Base-by-base conservation (phyloP, 2,329 filamentous ascomycete species). In the Aspergillus novoparasiticus region DNA sequence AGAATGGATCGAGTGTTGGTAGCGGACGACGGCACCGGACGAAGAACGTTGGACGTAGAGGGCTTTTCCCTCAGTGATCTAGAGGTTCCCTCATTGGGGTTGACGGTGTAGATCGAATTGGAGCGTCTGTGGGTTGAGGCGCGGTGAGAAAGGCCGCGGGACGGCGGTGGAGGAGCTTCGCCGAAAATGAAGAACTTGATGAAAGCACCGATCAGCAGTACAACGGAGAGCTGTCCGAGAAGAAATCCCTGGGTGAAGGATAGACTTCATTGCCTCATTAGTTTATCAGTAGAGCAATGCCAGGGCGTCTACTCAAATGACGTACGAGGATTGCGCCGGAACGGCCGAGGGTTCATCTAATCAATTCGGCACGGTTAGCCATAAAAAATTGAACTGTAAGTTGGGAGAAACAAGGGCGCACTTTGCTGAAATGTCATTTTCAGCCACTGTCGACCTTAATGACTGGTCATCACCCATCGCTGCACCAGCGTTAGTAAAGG, bases 101-200 rank as follows among this genome's bases (percentile, higher is more conserved):
- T 71, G 43, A 69, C 67, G 62, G 71, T 78, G 70, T 79, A 81
- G 64, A 87, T 88, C 50, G 92, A 85, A 51, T 91, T 85, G 19
- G 90, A 91, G 64, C 90, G 87, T 76, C 89, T 89, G 79, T 97
- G 92, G 30, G 92, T 87, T 69, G 93, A 89, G 12, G 90, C 89
- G 62, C 91, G 92, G 68, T 91, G 88, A 50, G 90, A 82, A 9
- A 92, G 85, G 14, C 93, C 92, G 23, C 90, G 92, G 60, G 90
- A 88, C 67, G 96, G 93, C 65, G 93, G 85, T 1, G 91, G 93
- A 0, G 93, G 93, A 6, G 93, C 89, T 75, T 98, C 95, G 71
- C 95, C 95, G 75, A 99, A 98, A 75, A 99, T 98, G 86, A 99
- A 99, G 87, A 97, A 99, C 77, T 97, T 97, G 79, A 99, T 98